Conservation (phyloP, 495 filamentous ascomycete species). For the Daldinia childiae region DNA sequence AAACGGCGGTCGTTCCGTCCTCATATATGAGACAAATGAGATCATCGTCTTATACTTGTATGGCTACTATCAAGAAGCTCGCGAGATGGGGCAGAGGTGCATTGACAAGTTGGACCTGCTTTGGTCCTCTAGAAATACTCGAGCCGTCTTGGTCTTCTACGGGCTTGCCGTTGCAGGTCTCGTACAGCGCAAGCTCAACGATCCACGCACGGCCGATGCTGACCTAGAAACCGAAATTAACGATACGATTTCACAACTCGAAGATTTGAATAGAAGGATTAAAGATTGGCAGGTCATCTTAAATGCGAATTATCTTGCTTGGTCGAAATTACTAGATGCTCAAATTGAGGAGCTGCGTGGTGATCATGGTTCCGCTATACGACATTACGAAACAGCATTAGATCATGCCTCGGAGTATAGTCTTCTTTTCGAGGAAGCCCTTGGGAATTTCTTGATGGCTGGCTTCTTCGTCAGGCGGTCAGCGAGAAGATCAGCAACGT, state of each 20-base stretch:
- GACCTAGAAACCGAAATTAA: constrained; percentile 64
- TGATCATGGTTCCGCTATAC: constrained; percentile 68
- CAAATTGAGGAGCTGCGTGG: constrained; percentile 72
- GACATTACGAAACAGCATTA: constrained; percentile 76
- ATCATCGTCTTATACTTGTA: constrained; percentile 79
- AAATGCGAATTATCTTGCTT: constrained; percentile 81
- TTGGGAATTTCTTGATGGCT: constrained; percentile 78
- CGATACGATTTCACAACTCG: constrained; percentile 64
- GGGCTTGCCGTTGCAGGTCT: constrained; percentile 72
- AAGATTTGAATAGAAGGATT: constrained; percentile 65
- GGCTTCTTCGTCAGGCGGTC: constrained; percentile 77
- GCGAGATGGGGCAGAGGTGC: constrained; percentile 72
- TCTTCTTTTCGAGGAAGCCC: constrained; percentile 81
- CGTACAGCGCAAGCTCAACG: constrained; percentile 65
- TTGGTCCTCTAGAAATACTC: constrained; percentile 77
- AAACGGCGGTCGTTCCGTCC: constrained; percentile 63
- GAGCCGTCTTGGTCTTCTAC: constrained; percentile 72
- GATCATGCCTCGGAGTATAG: constrained; percentile 83
- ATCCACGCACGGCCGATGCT: constrained; percentile 59
- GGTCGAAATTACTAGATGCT: constrained; percentile 78
- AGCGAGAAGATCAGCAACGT: constrained; percentile 76
- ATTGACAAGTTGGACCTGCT: constrained; percentile 66
- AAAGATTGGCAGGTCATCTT: constrained; percentile 73
- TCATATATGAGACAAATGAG: constrained; percentile 77
- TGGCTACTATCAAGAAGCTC: constrained; percentile 75